Evolutionary conservation across 2,329 filamentous ascomycete species (phyloP), one percentile per base, ranked within the genome.

Genomic region (Fusarium sp.): DNA sequence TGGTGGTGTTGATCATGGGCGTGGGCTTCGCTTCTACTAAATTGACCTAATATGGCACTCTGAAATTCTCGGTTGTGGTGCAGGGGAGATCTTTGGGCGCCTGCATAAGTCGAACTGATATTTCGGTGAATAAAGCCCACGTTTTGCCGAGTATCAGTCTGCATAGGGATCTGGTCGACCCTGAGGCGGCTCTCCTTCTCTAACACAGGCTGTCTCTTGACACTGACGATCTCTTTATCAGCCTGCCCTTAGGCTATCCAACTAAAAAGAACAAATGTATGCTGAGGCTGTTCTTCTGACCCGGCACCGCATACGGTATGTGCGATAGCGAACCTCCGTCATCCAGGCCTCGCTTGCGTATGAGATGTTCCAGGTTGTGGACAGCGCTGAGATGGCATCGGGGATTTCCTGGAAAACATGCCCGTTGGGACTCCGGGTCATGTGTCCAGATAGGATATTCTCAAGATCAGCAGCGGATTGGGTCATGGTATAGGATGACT

Each of bases 181-280:
- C n/a, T n/a, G n/a, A n/a, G n/a, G n/a, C n/a, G n/a, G n/a, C n/a
- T n/a, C n/a, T n/a, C n/a, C n/a, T n/a, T n/a, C n/a, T n/a, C n/a
- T n/a, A n/a, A n/a, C n/a, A n/a, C n/a, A n/a, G n/a, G n/a, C n/a
- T n/a, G n/a, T n/a, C n/a, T n/a, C n/a, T n/a, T n/a, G n/a, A 51
- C 22, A 11, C 14, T 0, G 48, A 15, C 2, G 12, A 20, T 14
- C 38, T 38, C 30, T 9, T 24, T 6, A 11, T 20, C 20, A 1
- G 18, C 5, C 24, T 26, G 24, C 24, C 24, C 24, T 26, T 26
- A 6, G 3, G 11, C 30, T 56, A 28, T 11, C 12, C 14, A 15
- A 3, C 24, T 1, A 35, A 30, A 2, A 11, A 56, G 12, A 15
- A 1, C 1, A 8, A 38, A 1, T 6, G 6, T 3, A 8, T 44